phyloP scores from a whole-genome alignment of 805 yeast species.

The Candida maris region DNA sequence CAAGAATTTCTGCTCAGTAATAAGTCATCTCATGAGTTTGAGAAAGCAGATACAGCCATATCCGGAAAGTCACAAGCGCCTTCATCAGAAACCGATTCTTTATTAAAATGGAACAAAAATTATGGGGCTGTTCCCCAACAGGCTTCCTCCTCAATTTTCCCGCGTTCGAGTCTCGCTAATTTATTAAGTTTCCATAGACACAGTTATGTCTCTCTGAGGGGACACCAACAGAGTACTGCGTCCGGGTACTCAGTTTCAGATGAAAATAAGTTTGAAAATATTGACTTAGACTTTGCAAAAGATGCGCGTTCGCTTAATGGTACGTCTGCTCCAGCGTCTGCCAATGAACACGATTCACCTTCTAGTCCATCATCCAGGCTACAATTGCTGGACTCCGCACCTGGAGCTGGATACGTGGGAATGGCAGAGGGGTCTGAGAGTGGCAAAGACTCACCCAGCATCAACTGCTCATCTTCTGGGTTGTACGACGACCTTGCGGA shows the following conservation, averaged over 20 bases:
- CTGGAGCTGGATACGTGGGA: slow-evolving; percentile 16
- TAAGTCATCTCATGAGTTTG: background rate
- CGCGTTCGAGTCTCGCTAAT: slow-evolving; percentile 11
- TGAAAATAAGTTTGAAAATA: slow-evolving; percentile 48
- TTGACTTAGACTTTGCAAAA: slow-evolving; percentile 46
- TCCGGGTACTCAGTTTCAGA: slow-evolving; percentile 36
- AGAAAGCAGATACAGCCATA: background rate
- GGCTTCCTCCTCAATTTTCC: slow-evolving; percentile 6
- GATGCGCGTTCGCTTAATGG: slow-evolving; percentile 2
- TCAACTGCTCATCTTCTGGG: slow-evolving; percentile 23
- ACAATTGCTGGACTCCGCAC: background rate
- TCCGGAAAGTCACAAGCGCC: slow-evolving; percentile 1
- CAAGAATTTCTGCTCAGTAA: slow-evolving; percentile 23
- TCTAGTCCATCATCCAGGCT: background rate
- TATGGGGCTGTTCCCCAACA: slow-evolving; percentile 11
- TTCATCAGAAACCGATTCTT: slow-evolving; percentile 11
- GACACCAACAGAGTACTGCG: slow-evolving; percentile 15
- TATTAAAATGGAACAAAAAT: slow-evolving; percentile 3
- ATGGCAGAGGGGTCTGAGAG: slow-evolving; percentile 1
- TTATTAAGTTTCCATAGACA: slow-evolving; percentile 13
- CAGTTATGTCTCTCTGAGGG: slow-evolving; percentile 26
- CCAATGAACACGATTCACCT: background rate
- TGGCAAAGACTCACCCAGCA: slow-evolving; percentile 3
- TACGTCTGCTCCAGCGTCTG: slow-evolving; percentile 1
- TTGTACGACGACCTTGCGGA: slow-evolving; percentile 32